Evolutionary conservation across 2,329 filamentous ascomycete genomes (phyloP).

Genomic region (Monilinia fructigena): DNA sequence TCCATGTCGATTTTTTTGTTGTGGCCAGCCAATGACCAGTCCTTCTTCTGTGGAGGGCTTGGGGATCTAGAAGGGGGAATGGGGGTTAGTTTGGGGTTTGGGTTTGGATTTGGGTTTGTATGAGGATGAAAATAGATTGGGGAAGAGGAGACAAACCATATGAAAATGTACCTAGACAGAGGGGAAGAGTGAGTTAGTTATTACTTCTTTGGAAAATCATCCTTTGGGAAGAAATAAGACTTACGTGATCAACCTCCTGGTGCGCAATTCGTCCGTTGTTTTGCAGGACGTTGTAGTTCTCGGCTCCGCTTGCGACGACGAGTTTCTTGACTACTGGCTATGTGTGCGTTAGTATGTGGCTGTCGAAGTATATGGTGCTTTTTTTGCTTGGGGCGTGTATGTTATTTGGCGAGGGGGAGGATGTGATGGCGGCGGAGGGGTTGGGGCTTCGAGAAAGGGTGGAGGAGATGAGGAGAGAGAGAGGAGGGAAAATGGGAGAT

Average conservation of each 20-base stretch:
- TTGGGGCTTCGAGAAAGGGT: background rate
- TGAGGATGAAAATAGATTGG: background rate
- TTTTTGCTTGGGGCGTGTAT: rapidly evolving
- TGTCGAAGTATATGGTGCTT: background rate
- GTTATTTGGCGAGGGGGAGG: background rate
- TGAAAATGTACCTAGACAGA: conserved; percentile 81
- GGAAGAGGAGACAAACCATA: conserved; percentile 55
- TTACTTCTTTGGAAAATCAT: too few relatives aligned
- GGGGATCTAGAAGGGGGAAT: conserved; percentile 64
- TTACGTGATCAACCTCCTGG: conserved; percentile 87
- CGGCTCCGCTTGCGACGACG: conserved; percentile 69
- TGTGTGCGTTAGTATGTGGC: background rate
- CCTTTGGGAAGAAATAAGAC: conserved; percentile 37
- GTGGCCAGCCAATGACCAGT: conserved; percentile 76
- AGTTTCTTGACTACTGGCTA: conserved; percentile 84
- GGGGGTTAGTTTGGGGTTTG: background rate
- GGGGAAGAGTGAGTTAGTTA: background rate
- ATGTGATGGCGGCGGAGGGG: background rate
- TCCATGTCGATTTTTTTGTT: conserved; percentile 75
- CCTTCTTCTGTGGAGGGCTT: conserved; percentile 86
- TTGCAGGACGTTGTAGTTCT: conserved; percentile 90
- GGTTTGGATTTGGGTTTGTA: too few relatives aligned
- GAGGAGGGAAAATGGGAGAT: background rate
- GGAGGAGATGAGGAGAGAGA: conserved; percentile 23
- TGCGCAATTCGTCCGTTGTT: conserved; percentile 93